Conservation (phyloP, 176 grass and related monocot genomes). For the Musa schizocarpa region DNA sequence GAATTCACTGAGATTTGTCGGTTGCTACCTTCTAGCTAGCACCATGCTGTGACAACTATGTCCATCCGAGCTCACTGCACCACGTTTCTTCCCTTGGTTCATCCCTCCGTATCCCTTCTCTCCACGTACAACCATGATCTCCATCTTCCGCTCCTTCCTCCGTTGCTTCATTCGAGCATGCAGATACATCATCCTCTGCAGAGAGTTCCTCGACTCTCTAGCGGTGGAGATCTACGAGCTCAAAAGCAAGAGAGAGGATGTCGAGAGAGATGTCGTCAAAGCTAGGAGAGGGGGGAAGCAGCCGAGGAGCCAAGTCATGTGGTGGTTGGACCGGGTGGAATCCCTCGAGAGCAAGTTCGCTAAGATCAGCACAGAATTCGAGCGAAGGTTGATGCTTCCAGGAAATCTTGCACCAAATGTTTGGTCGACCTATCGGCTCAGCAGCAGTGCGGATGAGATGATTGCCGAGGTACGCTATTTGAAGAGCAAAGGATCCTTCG, state of each 20-base stretch:
- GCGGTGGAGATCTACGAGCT: conserved; percentile 3
- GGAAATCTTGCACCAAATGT: background rate
- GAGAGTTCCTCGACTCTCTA: background rate
- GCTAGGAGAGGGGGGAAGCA: conserved; percentile 1
- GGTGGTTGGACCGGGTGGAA: conserved; percentile 2
- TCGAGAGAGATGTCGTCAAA: conserved; percentile 6
- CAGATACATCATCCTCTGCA: conserved; percentile 3
- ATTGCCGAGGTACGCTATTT: conserved; percentile 1
- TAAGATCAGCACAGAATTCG: background rate
- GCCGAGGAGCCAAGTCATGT: conserved; percentile 7
- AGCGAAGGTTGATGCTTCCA: conserved; percentile 4
- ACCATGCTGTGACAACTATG: background rate
- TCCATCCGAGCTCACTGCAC: background rate
- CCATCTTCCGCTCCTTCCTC: background rate
- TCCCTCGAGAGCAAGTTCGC: background rate
- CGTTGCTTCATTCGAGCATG: background rate
- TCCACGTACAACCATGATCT: background rate
- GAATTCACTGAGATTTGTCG: background rate
- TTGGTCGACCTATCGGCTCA: background rate
- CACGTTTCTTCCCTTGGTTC: background rate
- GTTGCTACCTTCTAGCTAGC: background rate
- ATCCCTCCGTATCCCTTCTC: background rate
- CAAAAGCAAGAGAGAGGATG: conserved; percentile 9
- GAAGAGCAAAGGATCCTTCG: conserved; percentile 7
- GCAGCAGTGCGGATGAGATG: background rate